Base-by-base conservation (phyloP, 768 basidiomycete genomes). In the Boletus rubescentipes region DNA sequence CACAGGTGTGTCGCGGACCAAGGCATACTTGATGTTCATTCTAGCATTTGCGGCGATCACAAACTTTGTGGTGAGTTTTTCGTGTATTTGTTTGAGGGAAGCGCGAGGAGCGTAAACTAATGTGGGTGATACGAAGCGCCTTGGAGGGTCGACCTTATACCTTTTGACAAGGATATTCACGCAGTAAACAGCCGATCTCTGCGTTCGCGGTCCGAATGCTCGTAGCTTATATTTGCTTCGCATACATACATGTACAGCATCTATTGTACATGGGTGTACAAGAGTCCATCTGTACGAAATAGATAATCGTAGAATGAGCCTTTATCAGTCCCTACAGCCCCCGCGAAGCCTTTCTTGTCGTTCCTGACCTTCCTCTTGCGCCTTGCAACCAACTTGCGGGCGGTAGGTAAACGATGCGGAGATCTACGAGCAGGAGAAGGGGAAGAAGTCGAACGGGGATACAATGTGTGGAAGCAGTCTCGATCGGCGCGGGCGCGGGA, bases 31-130 rank as follows among this genome's bases (percentile, higher is more conserved):
- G 71, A 78, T 85, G 21, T 88, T 93, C 67, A 86, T 94, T 53
- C 78, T 95, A 23, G 78, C 79, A 12, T 92, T 93, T 62, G 90
- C 91, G 32, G 89, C 90, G 6, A 79, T 93, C 55, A 86, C 86
- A 15, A 91, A 89, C 63, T 68, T 78, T 41, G 83, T 87, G 49
- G 79, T 79, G 54, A 66, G 78, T 54, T 9, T 23, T 23, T n/a
- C n/a, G 14, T 48, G 49, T 15, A 14, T 4, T 30, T n/a, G 30
- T 12, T 51, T 0, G 26, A 16, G 10, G n/a, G 30, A 23, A 54
- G 9, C 21, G 49, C 29, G 4, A 29, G 10, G 38, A n/a, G 21
- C 0, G 8, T 10, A 21, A 16, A 26, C 43, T 57, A 14, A 67
- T 7, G 35, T 42, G 21, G 31, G 15, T 29, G 10, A 36, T 38